Evolutionary conservation across 768 basidiomycete genomes (phyloP), one percentile per base, ranked within the genome.

Genomic region (Zangia roseola): DNA sequence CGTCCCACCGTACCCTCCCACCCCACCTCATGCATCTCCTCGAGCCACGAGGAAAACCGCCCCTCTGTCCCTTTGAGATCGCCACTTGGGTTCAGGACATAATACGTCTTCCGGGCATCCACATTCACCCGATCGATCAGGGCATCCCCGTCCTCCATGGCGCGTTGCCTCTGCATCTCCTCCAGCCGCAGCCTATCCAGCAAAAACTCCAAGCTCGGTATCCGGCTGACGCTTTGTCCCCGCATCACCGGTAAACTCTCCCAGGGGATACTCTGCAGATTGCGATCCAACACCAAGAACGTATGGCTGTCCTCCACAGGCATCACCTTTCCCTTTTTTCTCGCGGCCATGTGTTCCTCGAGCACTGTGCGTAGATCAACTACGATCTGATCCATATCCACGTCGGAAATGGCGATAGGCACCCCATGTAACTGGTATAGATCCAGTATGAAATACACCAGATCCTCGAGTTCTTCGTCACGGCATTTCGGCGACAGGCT

Each of bases 381-480:
- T 7, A 83, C 84, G n/a, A 94, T 83, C 63, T 92, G 90, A 58
- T 89, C 87, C 41, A 95, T 78, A 63, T 98, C 95, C 8, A 97
- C 81, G 64, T 99, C 95, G 19, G 92, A 86, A 36, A 88, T 82
- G 0, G 92, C 91, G 21, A 98, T 81, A 0, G 87, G 84, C 3
- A 92, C 78, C 1, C 95, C 94, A 53, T 94, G 86, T 70, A 95
- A 90, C 62, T 95, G 93, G 63, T 95, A 95, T 0, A 97, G 75
- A 61, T 97, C 97, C 20, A 98, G 74, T 26, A 97, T 77, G 70
- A 95, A 97, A 64, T 94, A 97, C 3, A 91, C 81, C 28, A 97
- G 73, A 63, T 99, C 97, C 65, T 98, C 97, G 9, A 97, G 74
- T 62, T 99, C 97, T 63, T 99, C 95, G 58, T 95, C 90, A 26